Conservation (phyloP, 2,329 filamentous ascomycete genomes). For the Penicillium vulpinum region DNA sequence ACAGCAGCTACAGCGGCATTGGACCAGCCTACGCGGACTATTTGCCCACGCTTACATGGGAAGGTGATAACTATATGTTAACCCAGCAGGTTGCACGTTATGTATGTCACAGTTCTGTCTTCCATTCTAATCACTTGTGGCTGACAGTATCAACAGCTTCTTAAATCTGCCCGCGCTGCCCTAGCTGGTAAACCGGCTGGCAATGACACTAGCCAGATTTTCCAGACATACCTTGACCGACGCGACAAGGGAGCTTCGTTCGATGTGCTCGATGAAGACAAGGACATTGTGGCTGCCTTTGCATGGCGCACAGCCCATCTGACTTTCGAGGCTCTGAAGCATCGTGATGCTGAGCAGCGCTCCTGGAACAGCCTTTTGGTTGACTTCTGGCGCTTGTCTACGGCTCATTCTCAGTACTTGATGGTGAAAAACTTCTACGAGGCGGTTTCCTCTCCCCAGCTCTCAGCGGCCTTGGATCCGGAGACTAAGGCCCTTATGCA, state of each 20-base stretch:
- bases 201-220: conserved; percentile 69
- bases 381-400: conserved; percentile 74
- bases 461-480: conserved; percentile 56
- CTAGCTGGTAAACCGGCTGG: conserved; percentile 62
- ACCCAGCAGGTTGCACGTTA: conserved; percentile 77
- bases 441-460: conserved; percentile 58
- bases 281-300: conserved; percentile 71
- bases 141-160: conserved; percentile 47
- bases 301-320: conserved; percentile 73
- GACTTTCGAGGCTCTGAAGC: conserved; percentile 73
- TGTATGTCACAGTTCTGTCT: conserved; percentile 38
- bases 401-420: conserved; percentile 74
- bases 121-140: not conserved
- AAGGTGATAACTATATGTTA: conserved; percentile 81
- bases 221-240: conserved; percentile 63
- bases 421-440: conserved; percentile 79
- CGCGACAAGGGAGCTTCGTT: conserved; percentile 72
- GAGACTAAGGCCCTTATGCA: conserved; percentile 61
- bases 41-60: conserved; percentile 69
- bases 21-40: conserved; percentile 74
- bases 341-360: conserved; percentile 72
- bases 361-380: conserved; percentile 76
- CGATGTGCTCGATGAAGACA: conserved; percentile 69
- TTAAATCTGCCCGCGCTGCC: conserved; percentile 72
- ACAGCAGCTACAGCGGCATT: conserved; percentile 74